These are phyloP conservation scores for Verbascum thapsus DNA, from an alignment of 257 asterid species.

Conservation along the genomic window DNA sequence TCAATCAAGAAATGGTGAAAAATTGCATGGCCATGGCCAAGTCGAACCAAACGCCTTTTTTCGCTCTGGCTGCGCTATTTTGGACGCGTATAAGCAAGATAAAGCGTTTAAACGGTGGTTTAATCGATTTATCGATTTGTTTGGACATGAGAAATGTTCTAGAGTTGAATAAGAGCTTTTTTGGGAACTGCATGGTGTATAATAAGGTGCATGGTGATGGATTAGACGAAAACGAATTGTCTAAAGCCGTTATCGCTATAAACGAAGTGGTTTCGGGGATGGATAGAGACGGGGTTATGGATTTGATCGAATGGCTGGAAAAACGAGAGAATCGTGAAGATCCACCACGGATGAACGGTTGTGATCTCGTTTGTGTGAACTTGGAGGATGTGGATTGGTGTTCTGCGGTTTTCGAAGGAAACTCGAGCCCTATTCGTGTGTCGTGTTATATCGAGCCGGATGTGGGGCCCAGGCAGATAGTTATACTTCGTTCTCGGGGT, in stretches of 20 bases:
- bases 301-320: constrained; percentile 55
- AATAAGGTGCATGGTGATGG: constrained; percentile 40
- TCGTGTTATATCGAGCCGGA: constrained; percentile 44
- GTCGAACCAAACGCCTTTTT: constrained; percentile 39
- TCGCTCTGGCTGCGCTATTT: constrained; percentile 49
- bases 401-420: constrained; percentile 45
- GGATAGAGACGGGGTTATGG: constrained; percentile 41
- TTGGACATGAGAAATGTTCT: constrained; percentile 44
- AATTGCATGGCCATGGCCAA: constrained; percentile 44
- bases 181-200: constrained; percentile 57
- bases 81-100: constrained; percentile 52
- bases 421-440: constrained; percentile 30
- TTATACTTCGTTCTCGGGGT: constrained; percentile 33
- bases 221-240: constrained; percentile 25
- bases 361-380: constrained; percentile 40
- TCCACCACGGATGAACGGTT: constrained; percentile 38
- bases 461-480: constrained; percentile 34
- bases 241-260: constrained; percentile 44
- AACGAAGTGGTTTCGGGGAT: constrained; percentile 30
- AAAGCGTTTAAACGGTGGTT: constrained; percentile 32
- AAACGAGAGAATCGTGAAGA: constrained; percentile 15
- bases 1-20: constrained; percentile 43
- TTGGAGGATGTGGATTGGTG: constrained; percentile 43
- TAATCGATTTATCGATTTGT: constrained; percentile 41
- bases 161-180: constrained; percentile 45